Evolutionary conservation across 78 protist genomes (phyloP).

Genomic region (Creolimax fragrantissima): DNA sequence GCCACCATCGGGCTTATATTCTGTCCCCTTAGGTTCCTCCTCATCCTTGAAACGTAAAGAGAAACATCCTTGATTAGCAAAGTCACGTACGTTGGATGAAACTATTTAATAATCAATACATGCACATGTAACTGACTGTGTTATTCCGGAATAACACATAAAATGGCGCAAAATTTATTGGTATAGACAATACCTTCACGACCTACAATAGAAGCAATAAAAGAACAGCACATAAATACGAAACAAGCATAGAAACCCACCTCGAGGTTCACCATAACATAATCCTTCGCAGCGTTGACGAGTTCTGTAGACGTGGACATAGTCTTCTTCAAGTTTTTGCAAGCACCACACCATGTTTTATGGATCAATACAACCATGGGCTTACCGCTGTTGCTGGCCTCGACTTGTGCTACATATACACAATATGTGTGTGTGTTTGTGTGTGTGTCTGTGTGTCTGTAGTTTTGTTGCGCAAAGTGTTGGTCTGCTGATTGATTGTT

Average conservation of each 20-base stretch:
- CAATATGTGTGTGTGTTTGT: too few relatives aligned
- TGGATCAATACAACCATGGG: background rate
- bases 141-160: too few relatives aligned
- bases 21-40: background rate
- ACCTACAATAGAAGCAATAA: too few relatives aligned
- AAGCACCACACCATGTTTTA: background rate
- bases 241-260: background rate
- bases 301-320: background rate
- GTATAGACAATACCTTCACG: too few relatives aligned
- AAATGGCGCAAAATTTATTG: too few relatives aligned
- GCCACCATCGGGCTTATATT: slow-evolving; percentile 15
- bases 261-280: background rate
- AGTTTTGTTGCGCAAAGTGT: too few relatives aligned
- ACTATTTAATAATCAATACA: too few relatives aligned
- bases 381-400: background rate
- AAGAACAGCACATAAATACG: background rate
- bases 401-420: background rate
- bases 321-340: background rate
- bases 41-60: background rate
- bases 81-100: too few relatives aligned
- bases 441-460: too few relatives aligned
- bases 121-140: too few relatives aligned
- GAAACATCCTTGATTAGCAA: background rate
- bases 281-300: background rate
- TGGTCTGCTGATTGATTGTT: too few relatives aligned